phyloP scores from a whole-genome alignment of 192 early-diverging fungal species.

The Coemansia sp. region DNA sequence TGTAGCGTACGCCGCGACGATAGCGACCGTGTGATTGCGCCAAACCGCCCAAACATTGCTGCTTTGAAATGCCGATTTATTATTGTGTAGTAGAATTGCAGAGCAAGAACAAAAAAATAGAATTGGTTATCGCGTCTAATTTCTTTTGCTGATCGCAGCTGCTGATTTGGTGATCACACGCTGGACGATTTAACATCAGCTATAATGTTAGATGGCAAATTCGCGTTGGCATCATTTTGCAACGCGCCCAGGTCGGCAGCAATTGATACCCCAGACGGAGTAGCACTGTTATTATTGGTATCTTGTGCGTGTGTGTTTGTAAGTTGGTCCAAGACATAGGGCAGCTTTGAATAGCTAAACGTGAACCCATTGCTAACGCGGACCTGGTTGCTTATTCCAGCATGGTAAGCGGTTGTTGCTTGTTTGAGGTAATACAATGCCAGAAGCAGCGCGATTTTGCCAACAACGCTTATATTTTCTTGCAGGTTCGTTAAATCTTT shows the following conservation, averaged over 20 bases:
- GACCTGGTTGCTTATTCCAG: not conserved
- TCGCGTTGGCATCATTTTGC: not conserved
- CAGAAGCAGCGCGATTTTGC: conserved; percentile 9
- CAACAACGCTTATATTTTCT: not conserved
- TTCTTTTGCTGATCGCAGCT: not conserved
- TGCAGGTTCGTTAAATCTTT: not conserved
- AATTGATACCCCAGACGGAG: not conserved
- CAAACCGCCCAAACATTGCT: conserved; percentile 34
- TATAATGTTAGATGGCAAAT: not conserved
- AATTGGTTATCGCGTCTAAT: not conserved
- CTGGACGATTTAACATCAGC: conserved; percentile 16
- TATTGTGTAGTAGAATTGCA: not conserved
- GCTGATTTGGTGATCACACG: not conserved
- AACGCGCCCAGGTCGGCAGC: conserved; percentile 3
- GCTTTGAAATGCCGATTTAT: conserved; percentile 1
- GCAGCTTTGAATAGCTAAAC: conserved; percentile 22
- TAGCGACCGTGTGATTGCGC: conserved; percentile 29
- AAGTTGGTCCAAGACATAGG: conserved; percentile 1
- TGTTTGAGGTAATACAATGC: conserved; percentile 18
- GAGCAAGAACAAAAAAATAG: not conserved
- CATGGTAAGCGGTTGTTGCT: conserved; percentile 2
- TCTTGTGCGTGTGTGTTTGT: not conserved
- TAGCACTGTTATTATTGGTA: not conserved
- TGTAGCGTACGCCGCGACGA: conserved; percentile 49
- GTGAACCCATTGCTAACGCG: conserved; percentile 8